A percentile compares a stretch with the other conserved stretches of the same genome.
phyloP scores from a whole-genome alignment of 768 basidiomycete species.

The Psilocybe tampanensis region DNA sequence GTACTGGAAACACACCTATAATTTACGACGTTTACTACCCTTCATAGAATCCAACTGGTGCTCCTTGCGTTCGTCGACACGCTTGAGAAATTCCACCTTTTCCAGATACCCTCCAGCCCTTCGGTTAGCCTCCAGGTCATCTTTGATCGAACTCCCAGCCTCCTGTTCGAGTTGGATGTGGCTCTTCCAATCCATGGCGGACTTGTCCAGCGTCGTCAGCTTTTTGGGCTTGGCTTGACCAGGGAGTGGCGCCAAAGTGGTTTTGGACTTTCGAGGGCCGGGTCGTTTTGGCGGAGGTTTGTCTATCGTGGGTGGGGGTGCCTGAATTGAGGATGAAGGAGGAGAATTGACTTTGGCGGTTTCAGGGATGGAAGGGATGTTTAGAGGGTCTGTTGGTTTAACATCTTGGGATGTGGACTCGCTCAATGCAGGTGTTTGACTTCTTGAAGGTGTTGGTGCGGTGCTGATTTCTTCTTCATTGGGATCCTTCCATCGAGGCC shows the following conservation, averaged over 20 bases:
- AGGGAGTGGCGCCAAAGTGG: conserved; percentile 56
- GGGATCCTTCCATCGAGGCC: conserved; percentile 55
- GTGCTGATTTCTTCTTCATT: conserved; percentile 6
- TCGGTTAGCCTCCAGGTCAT: conserved; percentile 76
- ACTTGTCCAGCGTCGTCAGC: conserved; percentile 83
- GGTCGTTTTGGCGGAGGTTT: conserved; percentile 40
- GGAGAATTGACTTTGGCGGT: background rate
- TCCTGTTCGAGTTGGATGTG: conserved; percentile 52
- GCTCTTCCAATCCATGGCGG: conserved; percentile 81
- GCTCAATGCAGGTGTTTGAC: background rate
- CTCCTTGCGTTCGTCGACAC: conserved; percentile 75
- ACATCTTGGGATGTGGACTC: background rate
- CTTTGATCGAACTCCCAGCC: conserved; percentile 44
- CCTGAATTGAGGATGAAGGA: background rate
- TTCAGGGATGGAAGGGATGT: background rate
- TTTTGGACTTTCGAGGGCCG: conserved; percentile 70
- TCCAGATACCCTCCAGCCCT: conserved; percentile 82
- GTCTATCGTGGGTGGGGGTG: conserved; percentile 7
- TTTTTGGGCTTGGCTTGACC: conserved; percentile 64
- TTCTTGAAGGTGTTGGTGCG: background rate
- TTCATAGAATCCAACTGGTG: conserved; percentile 61
- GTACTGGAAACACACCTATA: conserved; percentile 13
- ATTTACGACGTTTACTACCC: conserved; percentile 53
- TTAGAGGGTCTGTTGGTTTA: background rate
- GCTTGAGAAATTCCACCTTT: conserved; percentile 79